These are phyloP conservation scores for Paramecium sonneborni DNA, from an alignment of 73 alveolate species.

Conservation along the genomic window DNA sequence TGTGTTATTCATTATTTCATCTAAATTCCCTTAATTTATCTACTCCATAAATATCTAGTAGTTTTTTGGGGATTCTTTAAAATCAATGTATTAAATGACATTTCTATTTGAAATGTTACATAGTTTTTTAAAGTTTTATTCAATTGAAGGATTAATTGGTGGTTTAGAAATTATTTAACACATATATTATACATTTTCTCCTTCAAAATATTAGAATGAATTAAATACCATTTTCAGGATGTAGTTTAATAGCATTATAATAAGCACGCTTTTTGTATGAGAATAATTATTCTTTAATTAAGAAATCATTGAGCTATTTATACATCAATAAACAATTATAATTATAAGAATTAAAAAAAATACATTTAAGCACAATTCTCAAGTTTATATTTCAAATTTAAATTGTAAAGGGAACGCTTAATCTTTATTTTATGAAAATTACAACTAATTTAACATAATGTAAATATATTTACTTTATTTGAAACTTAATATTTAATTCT, in stretches of 20 bases:
- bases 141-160: neutral
- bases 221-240: neutral
- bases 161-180: neutral
- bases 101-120: neutral
- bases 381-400: neutral
- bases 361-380: neutral
- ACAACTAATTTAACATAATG: neutral
- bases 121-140: neutral
- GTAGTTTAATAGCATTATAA: neutral
- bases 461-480: neutral
- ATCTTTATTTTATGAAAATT: neutral
- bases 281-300: neutral
- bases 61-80: neutral
- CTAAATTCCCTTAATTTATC: neutral
- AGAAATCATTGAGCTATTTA: neutral
- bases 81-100: neutral
- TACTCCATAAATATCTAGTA: neutral
- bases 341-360: neutral
- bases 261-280: neutral
- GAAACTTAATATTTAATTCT: neutral
- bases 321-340: neutral
- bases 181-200: neutral
- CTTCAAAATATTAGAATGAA: neutral
- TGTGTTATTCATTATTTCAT: neutral
- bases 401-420: neutral